Evolutionary conservation across 345 rosid species (phyloP).

Genomic region (Eutrema heterophyllum): DNA sequence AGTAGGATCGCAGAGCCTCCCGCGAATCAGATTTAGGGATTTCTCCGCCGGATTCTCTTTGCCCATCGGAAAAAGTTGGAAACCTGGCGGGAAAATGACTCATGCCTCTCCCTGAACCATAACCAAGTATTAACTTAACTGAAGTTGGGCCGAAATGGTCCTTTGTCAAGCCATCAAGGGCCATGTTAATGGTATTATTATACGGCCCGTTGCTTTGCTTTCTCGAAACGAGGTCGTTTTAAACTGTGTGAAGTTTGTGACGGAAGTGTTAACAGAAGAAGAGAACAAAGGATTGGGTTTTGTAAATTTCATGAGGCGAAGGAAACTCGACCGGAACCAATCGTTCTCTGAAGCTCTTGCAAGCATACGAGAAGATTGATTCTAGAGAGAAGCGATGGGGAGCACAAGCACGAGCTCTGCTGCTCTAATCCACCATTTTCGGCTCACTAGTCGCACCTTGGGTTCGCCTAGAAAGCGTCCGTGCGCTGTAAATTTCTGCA

Average conservation of each 20-base stretch:
- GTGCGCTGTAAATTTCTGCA: constrained; percentile 26
- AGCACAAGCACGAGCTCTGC: constrained; percentile 54
- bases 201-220: not conserved
- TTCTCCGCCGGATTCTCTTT: constrained; percentile 37
- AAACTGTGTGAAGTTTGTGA: not conserved
- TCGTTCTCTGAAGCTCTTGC: constrained; percentile 24
- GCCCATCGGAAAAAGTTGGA: constrained; percentile 30
- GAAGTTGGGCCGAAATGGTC: constrained; percentile 7
- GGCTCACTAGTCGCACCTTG: constrained; percentile 36
- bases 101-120: not conserved
- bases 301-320: constrained; percentile 2
- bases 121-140: not conserved
- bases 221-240: not conserved
- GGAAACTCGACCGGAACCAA: constrained; percentile 30
- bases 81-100: constrained; percentile 23
- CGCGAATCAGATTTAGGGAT: constrained; percentile 50
- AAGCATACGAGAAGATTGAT: not conserved
- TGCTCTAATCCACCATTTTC: constrained; percentile 57
- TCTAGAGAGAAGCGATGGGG: constrained; percentile 38
- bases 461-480: constrained; percentile 19
- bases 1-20: constrained; percentile 61
- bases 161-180: not conserved
- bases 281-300: constrained; percentile 1
- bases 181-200: too few relatives aligned
- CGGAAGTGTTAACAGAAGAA: not conserved